Conservation (phyloP, 2,329 filamentous ascomycete genomes). For the Aureobasidium zeae region DNA sequence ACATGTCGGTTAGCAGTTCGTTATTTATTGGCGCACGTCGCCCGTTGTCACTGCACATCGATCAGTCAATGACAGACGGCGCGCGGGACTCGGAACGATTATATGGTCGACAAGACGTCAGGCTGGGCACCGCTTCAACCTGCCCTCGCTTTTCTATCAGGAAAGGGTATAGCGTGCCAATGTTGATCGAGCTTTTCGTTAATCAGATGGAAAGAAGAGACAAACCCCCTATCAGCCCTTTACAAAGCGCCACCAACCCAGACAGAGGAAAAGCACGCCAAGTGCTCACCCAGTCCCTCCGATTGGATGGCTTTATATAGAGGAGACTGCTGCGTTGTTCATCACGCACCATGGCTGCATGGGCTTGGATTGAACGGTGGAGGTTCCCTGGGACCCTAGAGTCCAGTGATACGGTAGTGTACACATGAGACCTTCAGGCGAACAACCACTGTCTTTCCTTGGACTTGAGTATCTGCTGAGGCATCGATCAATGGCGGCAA, state of each 20-base stretch:
- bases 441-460: background rate
- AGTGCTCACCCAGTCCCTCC: constrained; percentile 1
- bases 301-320: constrained; percentile 13
- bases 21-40: background rate
- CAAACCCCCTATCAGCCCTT: constrained; percentile 2
- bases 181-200: constrained; percentile 1
- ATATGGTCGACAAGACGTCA: no score
- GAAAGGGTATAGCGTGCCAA: constrained; percentile 3
- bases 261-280: no score
- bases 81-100: no score
- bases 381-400: constrained; percentile 4
- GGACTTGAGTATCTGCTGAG: background rate
- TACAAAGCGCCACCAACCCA: background rate
- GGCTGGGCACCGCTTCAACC: background rate
- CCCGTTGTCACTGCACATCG: background rate
- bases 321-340: constrained; percentile 9
- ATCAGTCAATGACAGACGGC: background rate
- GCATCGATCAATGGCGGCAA: background rate
- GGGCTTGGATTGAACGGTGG: background rate
- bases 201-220: constrained; percentile 8
- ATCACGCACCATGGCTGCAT: constrained; percentile 10
- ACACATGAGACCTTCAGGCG: background rate
- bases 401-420: constrained; percentile 8
- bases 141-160: constrained; percentile 12
- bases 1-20: background rate